A percentile compares a stretch with the other conserved stretches of the same genome.
Evolutionary conservation across 1,139 yeast genomes (phyloP).

Genomic region (Pichia sp.): DNA sequence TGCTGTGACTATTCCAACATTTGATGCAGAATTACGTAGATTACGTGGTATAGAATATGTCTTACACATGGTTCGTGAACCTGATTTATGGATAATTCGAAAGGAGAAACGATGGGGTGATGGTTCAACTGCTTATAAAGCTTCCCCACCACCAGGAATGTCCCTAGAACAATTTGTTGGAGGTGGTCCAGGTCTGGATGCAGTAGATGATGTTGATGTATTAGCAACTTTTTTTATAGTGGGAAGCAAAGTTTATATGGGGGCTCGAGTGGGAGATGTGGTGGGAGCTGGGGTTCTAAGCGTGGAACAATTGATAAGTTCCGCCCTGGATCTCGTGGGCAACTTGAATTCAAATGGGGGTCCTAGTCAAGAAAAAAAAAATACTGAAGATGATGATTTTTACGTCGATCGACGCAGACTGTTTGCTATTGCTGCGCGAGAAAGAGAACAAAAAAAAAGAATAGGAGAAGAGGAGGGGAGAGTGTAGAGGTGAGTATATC

Average conservation of each 20-base stretch:
- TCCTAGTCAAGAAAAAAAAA: too few species aligned
- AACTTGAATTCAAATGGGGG: too few species aligned
- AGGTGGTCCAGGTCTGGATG: constrained; percentile 18
- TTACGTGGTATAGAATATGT: constrained; percentile 86
- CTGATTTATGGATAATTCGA: constrained; percentile 86
- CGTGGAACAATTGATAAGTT: background rate
- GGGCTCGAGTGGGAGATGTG: constrained; percentile 42
- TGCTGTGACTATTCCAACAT: constrained; percentile 8
- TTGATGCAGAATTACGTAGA: constrained; percentile 47
- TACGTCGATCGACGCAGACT: background rate
- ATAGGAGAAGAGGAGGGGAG: background rate
- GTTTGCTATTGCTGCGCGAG: background rate
- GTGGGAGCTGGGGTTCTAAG: background rate
- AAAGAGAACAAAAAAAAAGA: background rate
- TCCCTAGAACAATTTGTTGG: background rate
- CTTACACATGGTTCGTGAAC: constrained; percentile 69
- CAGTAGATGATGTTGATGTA: constrained; percentile 32
- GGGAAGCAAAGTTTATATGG: constrained; percentile 89
- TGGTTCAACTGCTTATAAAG: background rate
- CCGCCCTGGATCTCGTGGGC: too few species aligned
- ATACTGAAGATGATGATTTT: too few species aligned
- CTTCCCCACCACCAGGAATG: background rate
- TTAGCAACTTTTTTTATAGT: constrained; percentile 76
- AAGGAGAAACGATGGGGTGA: constrained; percentile 54
- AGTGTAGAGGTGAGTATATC: background rate